Conservation (phyloP, 75 land plant species). For the Gnetum montanum region DNA sequence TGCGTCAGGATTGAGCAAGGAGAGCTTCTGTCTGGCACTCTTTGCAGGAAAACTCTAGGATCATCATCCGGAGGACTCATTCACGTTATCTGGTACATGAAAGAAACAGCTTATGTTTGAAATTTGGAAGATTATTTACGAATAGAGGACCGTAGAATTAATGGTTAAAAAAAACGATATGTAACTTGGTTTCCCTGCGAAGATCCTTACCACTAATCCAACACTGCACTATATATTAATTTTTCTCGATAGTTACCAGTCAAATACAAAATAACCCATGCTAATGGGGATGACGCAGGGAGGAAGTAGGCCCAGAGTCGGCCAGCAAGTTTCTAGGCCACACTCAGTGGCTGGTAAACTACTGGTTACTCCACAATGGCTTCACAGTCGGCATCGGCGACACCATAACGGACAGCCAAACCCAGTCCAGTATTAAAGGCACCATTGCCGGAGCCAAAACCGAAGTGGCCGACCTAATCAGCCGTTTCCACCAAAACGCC, state of each 20-base stretch:
- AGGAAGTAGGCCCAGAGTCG: conserved; percentile 98
- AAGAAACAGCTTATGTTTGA: no score
- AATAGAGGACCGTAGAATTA: no score
- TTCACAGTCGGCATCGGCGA: conserved; percentile 99
- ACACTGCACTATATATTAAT: no score
- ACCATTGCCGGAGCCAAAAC: conserved; percentile 77
- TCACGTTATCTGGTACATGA: conserved; percentile 96
- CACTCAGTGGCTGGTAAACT: conserved; percentile 98
- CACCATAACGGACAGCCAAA: conserved; percentile 93
- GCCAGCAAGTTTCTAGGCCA: conserved; percentile 98
- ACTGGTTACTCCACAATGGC: conserved; percentile 92
- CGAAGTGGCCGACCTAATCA: conserved; percentile 85
- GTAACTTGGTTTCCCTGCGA: no score
- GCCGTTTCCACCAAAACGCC: conserved; percentile 48
- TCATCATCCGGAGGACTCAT: conserved; percentile 93
- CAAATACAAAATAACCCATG: no score
- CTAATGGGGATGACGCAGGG: no score
- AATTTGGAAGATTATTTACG: no score
- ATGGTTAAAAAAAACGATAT: no score
- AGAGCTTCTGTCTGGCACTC: conserved; percentile 87
- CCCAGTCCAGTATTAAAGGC: conserved; percentile 84
- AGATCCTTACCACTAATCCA: no score
- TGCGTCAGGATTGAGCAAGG: conserved; percentile 90
- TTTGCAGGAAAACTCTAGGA: conserved; percentile 95
- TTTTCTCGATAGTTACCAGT: no score